Evolutionary conservation across 768 basidiomycete species (phyloP).

Genomic region (Trametes sanguinea): DNA sequence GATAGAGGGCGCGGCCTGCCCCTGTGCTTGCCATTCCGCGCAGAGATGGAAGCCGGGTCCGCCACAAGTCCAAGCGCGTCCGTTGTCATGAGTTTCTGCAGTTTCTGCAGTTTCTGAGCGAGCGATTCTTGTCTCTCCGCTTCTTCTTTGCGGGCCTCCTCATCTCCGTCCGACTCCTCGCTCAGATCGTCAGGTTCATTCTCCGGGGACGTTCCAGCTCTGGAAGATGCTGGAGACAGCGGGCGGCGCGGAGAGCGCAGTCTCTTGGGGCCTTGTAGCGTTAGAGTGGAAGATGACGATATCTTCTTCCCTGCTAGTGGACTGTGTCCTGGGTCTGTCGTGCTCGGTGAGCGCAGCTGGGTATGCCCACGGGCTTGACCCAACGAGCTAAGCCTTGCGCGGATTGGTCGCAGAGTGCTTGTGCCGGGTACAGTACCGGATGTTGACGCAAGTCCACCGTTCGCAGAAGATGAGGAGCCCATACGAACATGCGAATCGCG

Average conservation of each 20-base stretch:
- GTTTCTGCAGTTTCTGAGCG: constrained; percentile 64
- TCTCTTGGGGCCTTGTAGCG: constrained; percentile 56
- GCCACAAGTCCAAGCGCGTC: constrained; percentile 71
- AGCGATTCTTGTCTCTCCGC: constrained; percentile 70
- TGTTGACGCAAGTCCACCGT: background rate
- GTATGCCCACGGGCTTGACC: constrained; percentile 50
- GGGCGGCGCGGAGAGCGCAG: constrained; percentile 40
- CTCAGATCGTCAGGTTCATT: constrained; percentile 9
- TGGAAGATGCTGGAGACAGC: constrained; percentile 50
- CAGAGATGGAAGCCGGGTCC: constrained; percentile 24
- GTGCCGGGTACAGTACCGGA: constrained; percentile 18
- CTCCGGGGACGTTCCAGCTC: constrained; percentile 18
- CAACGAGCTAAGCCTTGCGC: constrained; percentile 71
- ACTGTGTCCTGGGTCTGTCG: background rate
- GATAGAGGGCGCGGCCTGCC: constrained; percentile 25
- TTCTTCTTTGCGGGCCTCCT: constrained; percentile 59
- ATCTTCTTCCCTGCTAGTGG: constrained; percentile 47
- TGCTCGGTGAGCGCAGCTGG: constrained; percentile 25
- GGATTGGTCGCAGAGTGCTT: constrained; percentile 51
- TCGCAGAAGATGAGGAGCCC: constrained; percentile 11
- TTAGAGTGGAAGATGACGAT: constrained; percentile 71
- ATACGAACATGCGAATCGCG: constrained; percentile 13
- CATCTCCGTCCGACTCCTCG: constrained; percentile 48
- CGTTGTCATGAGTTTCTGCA: constrained; percentile 73
- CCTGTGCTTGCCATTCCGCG: constrained; percentile 12